Evolutionary conservation across 2,329 filamentous ascomycete species (phyloP).

Genomic region (Chalaropsis thielavioides): DNA sequence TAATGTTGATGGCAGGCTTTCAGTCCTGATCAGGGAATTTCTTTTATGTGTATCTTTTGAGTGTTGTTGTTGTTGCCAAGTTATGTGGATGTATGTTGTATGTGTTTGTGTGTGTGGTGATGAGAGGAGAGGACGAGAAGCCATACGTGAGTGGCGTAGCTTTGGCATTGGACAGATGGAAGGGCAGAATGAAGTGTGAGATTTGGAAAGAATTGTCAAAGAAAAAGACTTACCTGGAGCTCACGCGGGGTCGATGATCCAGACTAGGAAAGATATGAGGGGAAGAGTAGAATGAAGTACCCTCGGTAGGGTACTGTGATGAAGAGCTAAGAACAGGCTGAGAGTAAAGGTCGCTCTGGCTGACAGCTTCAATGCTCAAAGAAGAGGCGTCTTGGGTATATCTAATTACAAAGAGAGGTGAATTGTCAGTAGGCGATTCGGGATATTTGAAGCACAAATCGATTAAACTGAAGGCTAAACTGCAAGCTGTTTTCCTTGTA

Average conservation of each 20-base stretch:
- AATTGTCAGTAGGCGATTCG: conserved; percentile 16
- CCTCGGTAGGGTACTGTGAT: conserved; percentile 37
- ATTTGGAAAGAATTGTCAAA: neutral
- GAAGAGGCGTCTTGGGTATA: conserved; percentile 41
- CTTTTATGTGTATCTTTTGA: neutral
- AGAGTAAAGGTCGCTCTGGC: conserved; percentile 35
- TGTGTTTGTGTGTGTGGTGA: neutral
- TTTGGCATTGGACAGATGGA: neutral
- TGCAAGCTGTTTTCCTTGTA: neutral
- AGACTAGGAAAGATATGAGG: conserved; percentile 34
- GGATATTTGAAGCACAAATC: conserved; percentile 3
- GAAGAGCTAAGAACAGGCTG: conserved; percentile 33
- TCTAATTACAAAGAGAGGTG: conserved; percentile 26
- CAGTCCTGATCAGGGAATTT: neutral
- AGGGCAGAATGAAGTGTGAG: neutral
- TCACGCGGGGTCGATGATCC: conserved; percentile 40
- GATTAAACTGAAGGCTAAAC: conserved; percentile 2
- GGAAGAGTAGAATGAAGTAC: conserved; percentile 34
- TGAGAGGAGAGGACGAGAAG: neutral
- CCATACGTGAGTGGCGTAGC: neutral
- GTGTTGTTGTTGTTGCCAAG: neutral
- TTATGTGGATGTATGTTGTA: neutral
- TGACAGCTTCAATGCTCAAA: conserved; percentile 35
- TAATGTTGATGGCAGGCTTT: neutral
- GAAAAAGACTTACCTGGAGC: conserved; percentile 34